A percentile compares a stretch with the other conserved stretches of the same genome.
Conservation (phyloP, 2,329 filamentous ascomycete genomes). For the Penicillium sp. region DNA sequence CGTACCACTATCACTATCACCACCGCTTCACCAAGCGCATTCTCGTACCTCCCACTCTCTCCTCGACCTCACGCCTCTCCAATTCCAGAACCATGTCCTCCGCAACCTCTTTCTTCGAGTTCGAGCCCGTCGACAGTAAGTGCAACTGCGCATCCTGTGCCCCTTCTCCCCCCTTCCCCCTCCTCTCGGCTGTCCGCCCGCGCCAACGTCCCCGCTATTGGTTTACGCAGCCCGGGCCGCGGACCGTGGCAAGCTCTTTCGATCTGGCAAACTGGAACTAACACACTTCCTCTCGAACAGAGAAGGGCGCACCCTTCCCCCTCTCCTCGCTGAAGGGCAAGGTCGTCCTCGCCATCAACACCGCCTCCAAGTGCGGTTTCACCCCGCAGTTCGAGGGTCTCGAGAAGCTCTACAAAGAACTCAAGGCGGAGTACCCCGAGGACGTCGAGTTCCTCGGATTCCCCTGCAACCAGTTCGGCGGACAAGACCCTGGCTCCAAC, state of each 20-base stretch:
- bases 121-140: constrained; percentile 62
- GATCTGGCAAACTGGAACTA: constrained; percentile 9
- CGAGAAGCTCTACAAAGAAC: constrained; percentile 81
- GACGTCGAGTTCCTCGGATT: constrained; percentile 90
- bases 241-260: background rate
- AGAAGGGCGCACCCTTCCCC: constrained; percentile 72
- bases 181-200: background rate
- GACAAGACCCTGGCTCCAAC: constrained; percentile 82
- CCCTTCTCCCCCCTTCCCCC: too few species aligned
- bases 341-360: constrained; percentile 95
- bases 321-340: constrained; percentile 80
- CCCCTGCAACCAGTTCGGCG: constrained; percentile 96
- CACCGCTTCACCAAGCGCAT: background rate
- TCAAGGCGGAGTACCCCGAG: constrained; percentile 70
- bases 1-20: constrained; percentile 12
- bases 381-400: constrained; percentile 92
- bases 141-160: constrained; percentile 18
- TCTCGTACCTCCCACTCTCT: constrained; percentile 7
- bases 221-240: background rate
- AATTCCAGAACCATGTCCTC: constrained; percentile 55
- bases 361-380: constrained; percentile 97
- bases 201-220: background rate
- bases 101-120: constrained; percentile 63
- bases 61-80: constrained; percentile 2
- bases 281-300: constrained; percentile 46